Percentiles rank a stretch among this genome's conserved stretches.
phyloP scores from a whole-genome alignment of 1,284 basidiomycete genomes.

The Rhodofomes roseus region DNA sequence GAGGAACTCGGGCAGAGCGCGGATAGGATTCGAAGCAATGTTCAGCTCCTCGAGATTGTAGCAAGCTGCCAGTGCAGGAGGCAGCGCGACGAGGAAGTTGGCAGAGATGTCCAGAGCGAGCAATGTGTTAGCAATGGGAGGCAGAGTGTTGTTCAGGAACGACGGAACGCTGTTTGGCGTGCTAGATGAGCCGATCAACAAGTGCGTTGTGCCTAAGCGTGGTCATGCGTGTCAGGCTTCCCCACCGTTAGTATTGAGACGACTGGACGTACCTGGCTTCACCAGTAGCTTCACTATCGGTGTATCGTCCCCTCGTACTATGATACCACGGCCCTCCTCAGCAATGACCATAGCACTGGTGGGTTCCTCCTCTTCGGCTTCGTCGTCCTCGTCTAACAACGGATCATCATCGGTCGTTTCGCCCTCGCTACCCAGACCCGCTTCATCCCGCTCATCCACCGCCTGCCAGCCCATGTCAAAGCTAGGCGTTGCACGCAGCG shows the following conservation, averaged over 20 bases:
- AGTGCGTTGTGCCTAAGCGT: slow-evolving; percentile 78
- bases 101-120: slow-evolving; percentile 88
- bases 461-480: slow-evolving; percentile 73
- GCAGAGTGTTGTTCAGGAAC: slow-evolving; percentile 67
- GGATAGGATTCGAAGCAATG: slow-evolving; percentile 85
- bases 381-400: slow-evolving; percentile 42
- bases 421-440: slow-evolving; percentile 62
- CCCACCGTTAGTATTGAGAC: slow-evolving; percentile 1
- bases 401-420: slow-evolving; percentile 65
- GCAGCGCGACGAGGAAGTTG: slow-evolving; percentile 81
- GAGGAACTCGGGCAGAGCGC: slow-evolving; percentile 81
- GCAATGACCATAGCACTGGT: slow-evolving; percentile 74
- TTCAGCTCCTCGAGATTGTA: slow-evolving; percentile 89
- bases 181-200: slow-evolving; percentile 74
- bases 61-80: slow-evolving; percentile 76
- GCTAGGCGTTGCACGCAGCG: slow-evolving; percentile 57
- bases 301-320: slow-evolving; percentile 65
- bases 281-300: slow-evolving; percentile 61
- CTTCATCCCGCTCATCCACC: slow-evolving; percentile 71
- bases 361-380: slow-evolving; percentile 57
- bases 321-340: slow-evolving; percentile 77
- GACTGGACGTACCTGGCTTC: slow-evolving; percentile 53
- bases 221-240: slow-evolving; percentile 9
- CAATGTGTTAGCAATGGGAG: slow-evolving; percentile 70
- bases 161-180: slow-evolving; percentile 74